Percentiles rank a stretch among this genome's conserved stretches.
These are phyloP conservation scores for Actinomortierella ambigua DNA, from an alignment of 371 early-diverging fungal genomes.

Conservation along the genomic window DNA sequence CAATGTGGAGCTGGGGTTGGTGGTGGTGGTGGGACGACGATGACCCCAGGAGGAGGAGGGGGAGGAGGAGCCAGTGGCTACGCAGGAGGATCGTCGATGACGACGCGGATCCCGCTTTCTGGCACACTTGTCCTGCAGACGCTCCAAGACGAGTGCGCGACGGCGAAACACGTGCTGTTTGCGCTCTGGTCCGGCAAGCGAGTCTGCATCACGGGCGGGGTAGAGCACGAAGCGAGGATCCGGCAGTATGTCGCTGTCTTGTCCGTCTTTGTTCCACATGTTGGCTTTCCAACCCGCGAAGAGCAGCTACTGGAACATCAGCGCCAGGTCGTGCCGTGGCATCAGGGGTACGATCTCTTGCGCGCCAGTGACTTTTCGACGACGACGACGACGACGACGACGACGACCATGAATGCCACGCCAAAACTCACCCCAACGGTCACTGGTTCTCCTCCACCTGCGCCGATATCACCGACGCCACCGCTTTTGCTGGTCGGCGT, in stretches of 20 bases:
- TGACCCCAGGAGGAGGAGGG: slow-evolving; percentile 28
- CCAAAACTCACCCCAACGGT: no score
- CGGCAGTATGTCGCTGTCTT: slow-evolving; percentile 50
- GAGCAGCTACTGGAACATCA: slow-evolving; percentile 43
- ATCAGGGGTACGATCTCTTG: slow-evolving; percentile 24
- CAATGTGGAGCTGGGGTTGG: slow-evolving; percentile 34
- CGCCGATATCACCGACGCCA: no score
- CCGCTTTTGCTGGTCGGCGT: slow-evolving; percentile 26
- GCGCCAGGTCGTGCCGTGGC: slow-evolving; percentile 28
- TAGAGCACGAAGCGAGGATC: slow-evolving; percentile 54
- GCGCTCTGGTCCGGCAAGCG: slow-evolving; percentile 33
- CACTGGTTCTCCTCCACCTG: no score
- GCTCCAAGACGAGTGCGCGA: slow-evolving; percentile 16
- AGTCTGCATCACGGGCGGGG: slow-evolving; percentile 35
- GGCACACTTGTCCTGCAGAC: slow-evolving; percentile 25
- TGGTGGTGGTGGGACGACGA: slow-evolving; percentile 10
- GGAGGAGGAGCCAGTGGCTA: slow-evolving; percentile 25
- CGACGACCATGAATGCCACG: no score
- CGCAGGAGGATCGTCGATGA: slow-evolving; percentile 5
- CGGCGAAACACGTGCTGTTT: slow-evolving; percentile 30
- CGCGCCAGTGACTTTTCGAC: background rate
- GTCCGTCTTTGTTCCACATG: slow-evolving; percentile 32
- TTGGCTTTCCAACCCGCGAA: slow-evolving; percentile 31
- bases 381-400: no score
- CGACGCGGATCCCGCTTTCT: slow-evolving; percentile 3